Evolutionary conservation across 192 early-diverging fungal species (phyloP).

Genomic region (Dissophora ornata): DNA sequence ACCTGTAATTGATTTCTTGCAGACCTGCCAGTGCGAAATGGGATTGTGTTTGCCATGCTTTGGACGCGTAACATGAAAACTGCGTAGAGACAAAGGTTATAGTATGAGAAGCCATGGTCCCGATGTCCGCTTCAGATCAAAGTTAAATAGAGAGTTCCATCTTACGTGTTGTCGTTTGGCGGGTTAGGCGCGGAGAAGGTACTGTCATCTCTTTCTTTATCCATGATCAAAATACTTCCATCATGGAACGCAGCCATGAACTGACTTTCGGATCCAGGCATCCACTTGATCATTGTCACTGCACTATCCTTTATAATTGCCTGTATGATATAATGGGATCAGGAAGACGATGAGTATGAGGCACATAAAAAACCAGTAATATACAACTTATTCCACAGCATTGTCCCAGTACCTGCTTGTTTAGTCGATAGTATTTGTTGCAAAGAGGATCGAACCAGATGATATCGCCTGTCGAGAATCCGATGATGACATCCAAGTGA

Average conservation of each 20-base stretch:
- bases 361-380: neutral
- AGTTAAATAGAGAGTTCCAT: neutral
- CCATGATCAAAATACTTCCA: conserved; percentile 85
- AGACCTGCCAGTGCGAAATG: conserved; percentile 80
- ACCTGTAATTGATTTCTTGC: conserved; percentile 79
- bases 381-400: neutral
- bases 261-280: conserved; percentile 84
- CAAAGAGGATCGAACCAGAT: conserved; percentile 89
- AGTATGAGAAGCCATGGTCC: no score
- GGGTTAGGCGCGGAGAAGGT: conserved; percentile 39
- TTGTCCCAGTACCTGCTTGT: conserved; percentile 71
- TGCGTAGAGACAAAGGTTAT: no score
- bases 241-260: conserved; percentile 90
- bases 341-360: neutral
- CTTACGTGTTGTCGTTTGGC: conserved; percentile 48
- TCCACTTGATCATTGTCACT: conserved; percentile 89
- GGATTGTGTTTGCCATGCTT: conserved; percentile 85
- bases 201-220: conserved; percentile 90
- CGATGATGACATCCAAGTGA: conserved; percentile 88
- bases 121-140: no score
- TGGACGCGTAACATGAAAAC: conserved; percentile 68
- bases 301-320: conserved; percentile 71
- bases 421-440: conserved; percentile 86
- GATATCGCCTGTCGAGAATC: conserved; percentile 81
- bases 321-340: conserved; percentile 26